Conservation (phyloP, 2,329 filamentous ascomycete genomes). For the Xenoacremonium recifei region DNA sequence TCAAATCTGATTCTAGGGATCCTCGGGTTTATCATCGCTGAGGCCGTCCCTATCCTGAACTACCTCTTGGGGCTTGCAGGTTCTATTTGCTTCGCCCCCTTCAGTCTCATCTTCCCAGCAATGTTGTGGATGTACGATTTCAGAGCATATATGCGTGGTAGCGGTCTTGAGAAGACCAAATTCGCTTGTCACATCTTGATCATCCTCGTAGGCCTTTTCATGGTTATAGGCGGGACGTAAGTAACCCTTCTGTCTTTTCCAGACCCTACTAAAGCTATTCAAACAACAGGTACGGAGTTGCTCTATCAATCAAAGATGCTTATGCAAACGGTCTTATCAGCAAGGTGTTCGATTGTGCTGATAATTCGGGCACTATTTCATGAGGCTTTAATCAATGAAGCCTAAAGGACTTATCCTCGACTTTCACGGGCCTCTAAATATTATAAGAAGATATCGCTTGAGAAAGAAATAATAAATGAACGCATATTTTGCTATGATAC, state of each 20-base stretch:
- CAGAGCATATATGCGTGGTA: neutral
- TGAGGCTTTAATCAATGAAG: too few species aligned
- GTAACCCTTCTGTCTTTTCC: conserved; percentile 5
- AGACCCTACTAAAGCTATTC: neutral
- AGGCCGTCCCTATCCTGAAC: conserved; percentile 27
- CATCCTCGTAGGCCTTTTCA: neutral
- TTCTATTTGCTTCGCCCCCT: conserved; percentile 25
- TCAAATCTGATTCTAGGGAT: conserved; percentile 11
- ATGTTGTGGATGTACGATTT: neutral
- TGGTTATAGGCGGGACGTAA: conserved; percentile 24
- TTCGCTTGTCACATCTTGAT: neutral
- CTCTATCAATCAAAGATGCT: conserved; percentile 22
- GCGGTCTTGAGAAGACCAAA: neutral
- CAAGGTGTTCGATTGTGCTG: conserved; percentile 25
- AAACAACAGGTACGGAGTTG: conserved; percentile 20
- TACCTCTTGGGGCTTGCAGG: conserved; percentile 32
- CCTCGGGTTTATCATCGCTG: conserved; percentile 20
- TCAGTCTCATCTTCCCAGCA: neutral
- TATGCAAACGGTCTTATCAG: conserved; percentile 20
- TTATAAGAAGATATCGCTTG: too few species aligned
- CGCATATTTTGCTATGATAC: too few species aligned
- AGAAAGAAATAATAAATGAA: too few species aligned
- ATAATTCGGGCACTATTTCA: conserved; percentile 22
- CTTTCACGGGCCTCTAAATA: too few species aligned
- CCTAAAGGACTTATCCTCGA: too few species aligned